A percentile compares a stretch with the other conserved stretches of the same genome.
These are phyloP conservation scores for Pichia thaimueangensis DNA, from an alignment of 805 yeast genomes.

Conservation along the genomic window DNA sequence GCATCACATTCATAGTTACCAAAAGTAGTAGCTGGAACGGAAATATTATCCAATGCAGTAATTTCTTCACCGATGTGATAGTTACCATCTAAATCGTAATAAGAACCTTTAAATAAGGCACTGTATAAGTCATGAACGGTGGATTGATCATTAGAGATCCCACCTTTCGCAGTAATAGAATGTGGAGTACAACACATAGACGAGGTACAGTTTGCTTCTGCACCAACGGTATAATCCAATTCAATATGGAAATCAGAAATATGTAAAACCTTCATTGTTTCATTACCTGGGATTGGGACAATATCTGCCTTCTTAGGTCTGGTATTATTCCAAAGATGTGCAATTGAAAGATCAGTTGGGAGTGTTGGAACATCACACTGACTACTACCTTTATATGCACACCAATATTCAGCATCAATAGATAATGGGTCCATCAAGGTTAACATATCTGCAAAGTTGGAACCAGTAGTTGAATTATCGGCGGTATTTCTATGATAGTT, in stretches of 20 bases:
- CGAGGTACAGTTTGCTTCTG: conserved; percentile 50
- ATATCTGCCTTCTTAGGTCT: conserved; percentile 37
- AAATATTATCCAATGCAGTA: conserved; percentile 26
- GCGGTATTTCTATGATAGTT: conserved; percentile 35
- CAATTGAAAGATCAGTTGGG: conserved; percentile 38
- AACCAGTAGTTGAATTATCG: conserved; percentile 31
- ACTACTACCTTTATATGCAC: conserved; percentile 43
- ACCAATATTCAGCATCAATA: conserved; percentile 54
- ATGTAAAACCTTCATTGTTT: conserved; percentile 56
- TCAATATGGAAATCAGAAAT: conserved; percentile 62
- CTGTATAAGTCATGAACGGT: conserved; percentile 8
- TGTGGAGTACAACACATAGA: conserved; percentile 58
- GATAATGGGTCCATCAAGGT: conserved; percentile 46
- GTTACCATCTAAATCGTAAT: conserved; percentile 26
- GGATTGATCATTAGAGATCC: conserved; percentile 1
- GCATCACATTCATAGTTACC: conserved; percentile 64
- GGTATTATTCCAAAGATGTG: conserved; percentile 36
- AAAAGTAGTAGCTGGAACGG: conserved; percentile 51
- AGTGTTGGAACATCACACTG: conserved; percentile 50
- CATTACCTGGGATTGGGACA: conserved; percentile 33
- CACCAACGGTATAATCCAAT: conserved; percentile 45
- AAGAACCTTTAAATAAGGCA: conserved; percentile 9
- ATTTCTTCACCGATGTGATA: conserved; percentile 27
- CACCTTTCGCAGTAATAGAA: conserved; percentile 19
- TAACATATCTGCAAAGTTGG: conserved; percentile 46